Base-by-base conservation (phyloP, 768 basidiomycete species). In the Lactarius quietus region DNA sequence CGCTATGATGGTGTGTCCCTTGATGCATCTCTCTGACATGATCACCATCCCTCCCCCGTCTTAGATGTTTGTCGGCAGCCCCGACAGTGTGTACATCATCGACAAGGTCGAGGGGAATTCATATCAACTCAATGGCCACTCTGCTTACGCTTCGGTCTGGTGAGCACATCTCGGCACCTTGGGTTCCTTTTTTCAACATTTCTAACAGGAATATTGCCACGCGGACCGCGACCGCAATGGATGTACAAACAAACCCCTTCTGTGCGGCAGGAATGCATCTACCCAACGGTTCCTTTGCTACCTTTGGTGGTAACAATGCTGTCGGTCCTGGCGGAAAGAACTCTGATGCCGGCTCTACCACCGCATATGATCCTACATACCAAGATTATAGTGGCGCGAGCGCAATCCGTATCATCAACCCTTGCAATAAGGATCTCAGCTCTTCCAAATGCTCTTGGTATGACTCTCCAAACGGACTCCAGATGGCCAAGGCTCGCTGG, bases 21-120 rank as follows among this genome's bases (percentile, higher is more conserved):
- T 17, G 59, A 61, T 10, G 20, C 38, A 39, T 41, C 5, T 45
- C 56, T 57, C 0, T n/a, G n/a, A n/a, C n/a, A n/a, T n/a, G n/a
- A 4, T 9, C 6, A 15, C 36, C 12, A 14, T 33, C 56, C 2
- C 56, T 35, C 35, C 29, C 33, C 28, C 23, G 3, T 57, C 23
- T 61, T 72, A 89, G 89, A 85, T 89, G 84, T 92, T 94, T 74
- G 77, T 93, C 59, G 92, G 90, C 35, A 89, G 87, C 67, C 78
- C 83, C 18, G 78, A 92, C 70, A 91, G 86, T 73, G 88, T 95
- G 31, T 95, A 94, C 76, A 89, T 95, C 36, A 77, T 95, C 28
- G 93, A 96, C 79, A 96, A 96, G 79, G 85, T 87, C 2, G 91
- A 93, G 73, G 84, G 84, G 41, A 93, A 94, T 72, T 80, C 80